Evolutionary conservation across 192 early-diverging fungal genomes (phyloP).

Genomic region (Rhizophagus clarus): DNA sequence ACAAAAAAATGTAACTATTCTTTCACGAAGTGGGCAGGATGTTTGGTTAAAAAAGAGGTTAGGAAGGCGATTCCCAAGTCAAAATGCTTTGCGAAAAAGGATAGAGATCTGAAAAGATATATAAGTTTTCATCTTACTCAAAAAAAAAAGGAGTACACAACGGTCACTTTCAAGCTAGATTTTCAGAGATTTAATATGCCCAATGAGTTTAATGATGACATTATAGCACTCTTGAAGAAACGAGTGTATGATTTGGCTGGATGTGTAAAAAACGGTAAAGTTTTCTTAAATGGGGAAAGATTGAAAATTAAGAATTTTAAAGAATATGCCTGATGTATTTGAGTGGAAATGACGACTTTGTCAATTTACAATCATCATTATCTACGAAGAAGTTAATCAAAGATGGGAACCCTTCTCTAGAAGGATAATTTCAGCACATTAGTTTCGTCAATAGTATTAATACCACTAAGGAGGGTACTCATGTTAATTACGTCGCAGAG

Average conservation of each 20-base stretch:
- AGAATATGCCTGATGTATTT: slow-evolving; percentile 86
- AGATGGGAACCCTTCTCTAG: slow-evolving; percentile 87
- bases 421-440: slow-evolving; percentile 90
- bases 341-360: no score
- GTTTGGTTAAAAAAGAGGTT: no score
- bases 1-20: no score
- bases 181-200: slow-evolving; percentile 76
- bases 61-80: no score
- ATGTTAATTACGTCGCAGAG: slow-evolving; percentile 81
- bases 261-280: slow-evolving; percentile 78
- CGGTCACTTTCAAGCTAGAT: slow-evolving; percentile 94
- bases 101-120: no score
- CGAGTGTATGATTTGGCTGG: slow-evolving; percentile 95
- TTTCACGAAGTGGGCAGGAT: no score
- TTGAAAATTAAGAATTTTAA: slow-evolving; percentile 89
- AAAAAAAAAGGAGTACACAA: slow-evolving; percentile 79
- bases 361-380: slow-evolving; percentile 48
- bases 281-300: slow-evolving; percentile 80
- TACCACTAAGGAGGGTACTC: slow-evolving; percentile 92
- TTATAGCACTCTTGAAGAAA: slow-evolving; percentile 84
- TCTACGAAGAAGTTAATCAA: slow-evolving; percentile 79
- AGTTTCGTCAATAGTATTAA: slow-evolving; percentile 96
- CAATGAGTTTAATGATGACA: slow-evolving; percentile 75
- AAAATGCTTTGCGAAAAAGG: no score
- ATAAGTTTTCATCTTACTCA: slow-evolving; percentile 67